These are phyloP conservation scores for Mallotus japonicus DNA, from an alignment of 441 rosid genomes.

Conservation along the genomic window DNA sequence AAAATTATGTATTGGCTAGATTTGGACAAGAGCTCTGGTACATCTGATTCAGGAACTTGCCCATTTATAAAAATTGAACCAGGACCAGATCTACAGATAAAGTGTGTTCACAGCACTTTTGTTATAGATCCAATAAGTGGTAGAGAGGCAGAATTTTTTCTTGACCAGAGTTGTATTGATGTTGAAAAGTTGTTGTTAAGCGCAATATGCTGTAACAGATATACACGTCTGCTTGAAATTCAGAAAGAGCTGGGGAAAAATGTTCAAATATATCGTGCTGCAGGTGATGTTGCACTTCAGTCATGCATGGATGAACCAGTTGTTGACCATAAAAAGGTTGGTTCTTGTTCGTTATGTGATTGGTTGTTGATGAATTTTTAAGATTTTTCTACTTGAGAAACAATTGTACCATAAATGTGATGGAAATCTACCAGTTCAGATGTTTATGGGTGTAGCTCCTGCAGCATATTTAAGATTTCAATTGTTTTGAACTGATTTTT, in stretches of 20 bases:
- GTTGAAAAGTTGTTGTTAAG: slow-evolving; percentile 83
- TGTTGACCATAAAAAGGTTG: slow-evolving; percentile 47
- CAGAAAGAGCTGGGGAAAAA: slow-evolving; percentile 82
- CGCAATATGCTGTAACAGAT: slow-evolving; percentile 86
- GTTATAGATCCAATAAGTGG: slow-evolving; percentile 76
- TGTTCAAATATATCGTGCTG: slow-evolving; percentile 59
- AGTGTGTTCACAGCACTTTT: slow-evolving; percentile 75
- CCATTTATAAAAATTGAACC: slow-evolving; percentile 90
- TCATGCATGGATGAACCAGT: slow-evolving; percentile 51
- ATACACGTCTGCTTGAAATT: slow-evolving; percentile 90
- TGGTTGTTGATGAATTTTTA: slow-evolving; percentile 13
- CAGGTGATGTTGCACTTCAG: slow-evolving; percentile 68
- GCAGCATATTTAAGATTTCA: background rate
- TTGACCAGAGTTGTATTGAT: slow-evolving; percentile 84
- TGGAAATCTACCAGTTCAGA: background rate
- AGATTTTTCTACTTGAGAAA: background rate
- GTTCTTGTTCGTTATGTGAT: slow-evolving; percentile 25
- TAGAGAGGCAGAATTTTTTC: slow-evolving; percentile 77
- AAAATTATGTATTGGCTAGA: slow-evolving; percentile 87
- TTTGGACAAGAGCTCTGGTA: slow-evolving; percentile 51
- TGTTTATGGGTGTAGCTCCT: background rate
- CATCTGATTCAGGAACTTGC: slow-evolving; percentile 50
- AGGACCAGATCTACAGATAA: slow-evolving; percentile 78
- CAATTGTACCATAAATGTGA: background rate
- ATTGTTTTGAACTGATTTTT: background rate